These are phyloP conservation scores for Pneumocystis sp. DNA, from an alignment of 1,139 yeast genomes.

Conservation along the genomic window DNA sequence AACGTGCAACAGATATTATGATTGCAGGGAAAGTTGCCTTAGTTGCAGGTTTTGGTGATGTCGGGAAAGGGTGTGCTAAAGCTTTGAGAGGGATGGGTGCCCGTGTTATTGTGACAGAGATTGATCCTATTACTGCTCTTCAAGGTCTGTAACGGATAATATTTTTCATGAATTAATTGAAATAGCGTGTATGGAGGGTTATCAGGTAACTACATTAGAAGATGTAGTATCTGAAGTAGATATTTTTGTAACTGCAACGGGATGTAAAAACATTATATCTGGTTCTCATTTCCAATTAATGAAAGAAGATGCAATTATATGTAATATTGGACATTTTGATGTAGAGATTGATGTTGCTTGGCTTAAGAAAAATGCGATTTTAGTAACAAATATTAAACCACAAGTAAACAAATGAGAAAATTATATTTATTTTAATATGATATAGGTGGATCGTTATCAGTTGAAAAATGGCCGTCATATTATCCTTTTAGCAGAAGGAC, in stretches of 20 bases:
- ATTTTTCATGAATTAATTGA: neutral
- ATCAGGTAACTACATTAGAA: constrained; percentile 92
- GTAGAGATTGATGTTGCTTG: constrained; percentile 98
- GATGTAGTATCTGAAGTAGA: constrained; percentile 90
- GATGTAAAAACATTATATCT: constrained; percentile 96
- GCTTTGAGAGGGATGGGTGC: constrained; percentile 99
- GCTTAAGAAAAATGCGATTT: constrained; percentile 82
- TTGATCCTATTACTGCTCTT: constrained; percentile 97
- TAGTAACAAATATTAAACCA: constrained; percentile 93
- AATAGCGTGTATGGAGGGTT: constrained; percentile 35
- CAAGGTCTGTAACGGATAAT: constrained; percentile 78
- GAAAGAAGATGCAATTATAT: constrained; percentile 99
- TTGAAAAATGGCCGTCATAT: constrained; percentile 83
- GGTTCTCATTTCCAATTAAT: constrained; percentile 73
- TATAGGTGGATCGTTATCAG: constrained; percentile 84
- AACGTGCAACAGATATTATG: constrained; percentile 99
- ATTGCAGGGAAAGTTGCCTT: constrained; percentile 98
- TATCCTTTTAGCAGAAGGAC: constrained; percentile 97
- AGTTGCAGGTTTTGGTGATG: constrained; percentile 99
- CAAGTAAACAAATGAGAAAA: constrained; percentile 96
- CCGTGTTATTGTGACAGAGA: constrained; percentile 91
- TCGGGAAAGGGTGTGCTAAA: constrained; percentile 99
- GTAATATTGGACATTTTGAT: constrained; percentile 99
- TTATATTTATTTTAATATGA: constrained; percentile 77
- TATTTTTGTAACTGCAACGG: constrained; percentile 98